These are phyloP conservation scores for Cyclostephanos invisitatus DNA, from an alignment of 108 stramenopile species.

Conservation along the genomic window DNA sequence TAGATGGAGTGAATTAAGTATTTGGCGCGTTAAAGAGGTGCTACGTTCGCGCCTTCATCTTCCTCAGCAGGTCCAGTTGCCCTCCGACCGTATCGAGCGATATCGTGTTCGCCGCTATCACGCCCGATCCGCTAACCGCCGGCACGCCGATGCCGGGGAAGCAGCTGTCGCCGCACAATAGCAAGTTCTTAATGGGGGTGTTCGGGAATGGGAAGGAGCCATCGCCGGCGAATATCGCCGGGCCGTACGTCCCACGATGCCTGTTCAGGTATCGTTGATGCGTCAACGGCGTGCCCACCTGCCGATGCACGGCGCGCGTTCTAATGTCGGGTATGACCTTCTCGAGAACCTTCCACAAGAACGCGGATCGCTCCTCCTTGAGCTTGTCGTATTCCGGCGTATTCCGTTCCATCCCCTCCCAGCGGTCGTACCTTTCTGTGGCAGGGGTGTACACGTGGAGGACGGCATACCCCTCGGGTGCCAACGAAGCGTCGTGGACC, in stretches of 20 bases:
- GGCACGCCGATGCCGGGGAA: conserved; percentile 93
- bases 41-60: conserved; percentile 5
- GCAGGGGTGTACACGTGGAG: conserved; percentile 88
- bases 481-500: conserved; percentile 83
- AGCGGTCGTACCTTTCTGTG: conserved; percentile 77
- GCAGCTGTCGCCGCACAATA: conserved; percentile 76
- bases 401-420: conserved; percentile 75
- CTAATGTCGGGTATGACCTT: conserved; percentile 82
- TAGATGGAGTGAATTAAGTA: too few species aligned
- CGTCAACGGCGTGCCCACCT: conserved; percentile 84
- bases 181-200: conserved; percentile 62
- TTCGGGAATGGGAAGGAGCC: conserved; percentile 74
- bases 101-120: conserved; percentile 79
- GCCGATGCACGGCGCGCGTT: conserved; percentile 41
- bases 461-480: conserved; percentile 80
- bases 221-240: conserved; percentile 81
- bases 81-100: conserved; percentile 55
- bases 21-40: neutral
- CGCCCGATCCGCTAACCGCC: conserved; percentile 89
- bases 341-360: conserved; percentile 85
- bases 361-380: conserved; percentile 82
- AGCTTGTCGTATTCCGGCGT: conserved; percentile 74
- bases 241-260: conserved; percentile 83
- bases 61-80: conserved; percentile 57
- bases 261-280: conserved; percentile 84